Evolutionary conservation across 805 yeast genomes (phyloP).

Genomic region (Tetrapisispora taiwanensis): DNA sequence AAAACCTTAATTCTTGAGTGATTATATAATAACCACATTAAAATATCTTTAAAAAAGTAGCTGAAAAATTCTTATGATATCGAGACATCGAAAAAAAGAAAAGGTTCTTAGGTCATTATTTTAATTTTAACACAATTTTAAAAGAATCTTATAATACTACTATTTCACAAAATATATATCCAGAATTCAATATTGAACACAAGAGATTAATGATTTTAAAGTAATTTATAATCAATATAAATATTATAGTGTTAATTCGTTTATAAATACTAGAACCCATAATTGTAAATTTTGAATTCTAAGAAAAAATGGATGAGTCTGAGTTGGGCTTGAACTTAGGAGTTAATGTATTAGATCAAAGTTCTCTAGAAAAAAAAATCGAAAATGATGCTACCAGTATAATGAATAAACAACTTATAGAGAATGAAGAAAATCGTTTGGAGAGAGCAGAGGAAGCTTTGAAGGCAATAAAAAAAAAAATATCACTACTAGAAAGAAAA

Average conservation of each 20-base stretch:
- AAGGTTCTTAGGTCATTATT: neutral
- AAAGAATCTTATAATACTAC: no score
- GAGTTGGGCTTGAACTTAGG: constrained; percentile 30
- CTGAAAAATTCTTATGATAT: neutral
- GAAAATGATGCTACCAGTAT: constrained; percentile 59
- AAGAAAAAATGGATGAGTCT: neutral
- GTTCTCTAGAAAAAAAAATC: constrained; percentile 62
- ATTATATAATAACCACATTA: no score
- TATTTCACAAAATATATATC: no score
- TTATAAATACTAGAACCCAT: no score
- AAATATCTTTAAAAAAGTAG: no score
- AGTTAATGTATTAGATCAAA: constrained; percentile 66
- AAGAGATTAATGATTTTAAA: no score
- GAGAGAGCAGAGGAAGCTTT: constrained; percentile 49
- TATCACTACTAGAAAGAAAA: constrained; percentile 39
- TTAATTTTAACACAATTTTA: neutral
- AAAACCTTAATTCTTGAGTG: no score
- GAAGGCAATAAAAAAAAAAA: constrained; percentile 34
- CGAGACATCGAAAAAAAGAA: neutral
- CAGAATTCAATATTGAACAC: no score
- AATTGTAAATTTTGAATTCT: neutral
- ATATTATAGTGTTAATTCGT: no score
- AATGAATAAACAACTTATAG: constrained; percentile 52
- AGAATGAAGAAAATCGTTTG: constrained; percentile 66
- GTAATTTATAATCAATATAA: no score